Evolutionary conservation across 1,284 basidiomycete species (phyloP), one percentile per base, ranked within the genome.

Genomic region (Melampsora larici-populina): DNA sequence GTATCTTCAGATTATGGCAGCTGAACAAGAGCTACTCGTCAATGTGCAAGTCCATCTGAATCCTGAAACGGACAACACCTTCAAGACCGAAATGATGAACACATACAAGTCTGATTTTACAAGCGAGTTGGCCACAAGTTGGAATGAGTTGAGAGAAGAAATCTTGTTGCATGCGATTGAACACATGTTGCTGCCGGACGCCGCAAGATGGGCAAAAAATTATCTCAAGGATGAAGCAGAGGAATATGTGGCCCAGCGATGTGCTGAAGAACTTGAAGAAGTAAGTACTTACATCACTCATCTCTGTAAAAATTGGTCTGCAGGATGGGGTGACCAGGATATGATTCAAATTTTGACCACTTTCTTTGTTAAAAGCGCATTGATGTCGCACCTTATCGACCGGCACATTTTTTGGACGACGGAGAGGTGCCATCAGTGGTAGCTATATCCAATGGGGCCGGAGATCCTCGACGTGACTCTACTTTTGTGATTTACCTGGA

Each of bases 361-460:
- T 60, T 48, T 8, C n/a, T 60, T 13, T 18, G n/a, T 17, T 15
- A 46, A 13, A 46, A 85, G 84, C 82, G 86, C 62, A 83, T 86
- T 78, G 84, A 86, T 79, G 84, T 85, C 13, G 91, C 91, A 3
- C 92, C 95, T 0, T 95, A 89, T 81, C 84, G 86, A 66, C 87
- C 89, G 3, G 85, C 86, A 5, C 87, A 88, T 33, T 46, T 46
- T 46, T 88, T 91, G 84, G 87, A 87, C 78, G 85, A 87, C 60
- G 92, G 91, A 21, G 90, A 92, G 66, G 88, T 88, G 0, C 90
- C 94, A 0, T 90, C 91, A 8, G 94, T 99, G 4, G 87, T 99
- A 51, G 93, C 96, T 5, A 86, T 97, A 78, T 97, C 96, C 4
- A 94, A 94, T 89, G 97, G 97, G 64, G 91, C 91, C 82, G 97